These are phyloP conservation scores for Hypoxylon lienhwacheense DNA, from an alignment of 495 filamentous ascomycete species.

Conservation along the genomic window DNA sequence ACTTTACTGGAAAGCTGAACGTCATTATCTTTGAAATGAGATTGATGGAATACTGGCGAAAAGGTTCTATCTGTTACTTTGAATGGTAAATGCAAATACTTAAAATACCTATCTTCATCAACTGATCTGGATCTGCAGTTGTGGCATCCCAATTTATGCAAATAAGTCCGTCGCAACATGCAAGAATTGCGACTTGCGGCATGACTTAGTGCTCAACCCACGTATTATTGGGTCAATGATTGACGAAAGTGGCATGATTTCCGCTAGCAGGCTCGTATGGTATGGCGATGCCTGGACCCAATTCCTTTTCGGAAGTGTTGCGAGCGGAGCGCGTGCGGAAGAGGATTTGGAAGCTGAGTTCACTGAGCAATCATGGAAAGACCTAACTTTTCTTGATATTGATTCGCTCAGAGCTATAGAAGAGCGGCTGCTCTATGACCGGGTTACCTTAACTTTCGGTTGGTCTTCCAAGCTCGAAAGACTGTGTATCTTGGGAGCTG, in stretches of 20 bases:
- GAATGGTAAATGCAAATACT: constrained; percentile 55
- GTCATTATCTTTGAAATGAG: constrained; percentile 58
- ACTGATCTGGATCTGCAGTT: constrained; percentile 42
- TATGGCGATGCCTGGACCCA: constrained; percentile 55
- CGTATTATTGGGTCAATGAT: constrained; percentile 53
- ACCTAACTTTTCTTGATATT: constrained; percentile 38
- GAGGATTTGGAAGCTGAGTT: constrained; percentile 3
- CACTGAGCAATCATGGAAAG: constrained; percentile 39
- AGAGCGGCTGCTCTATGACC: constrained; percentile 51
- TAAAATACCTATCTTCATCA: constrained; percentile 1
- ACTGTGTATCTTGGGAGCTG: constrained; percentile 52
- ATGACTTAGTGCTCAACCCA: constrained; percentile 57
- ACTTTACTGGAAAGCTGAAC: constrained; percentile 62
- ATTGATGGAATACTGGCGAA: constrained; percentile 49
- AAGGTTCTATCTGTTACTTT: constrained; percentile 54
- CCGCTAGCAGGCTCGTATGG: constrained; percentile 55
- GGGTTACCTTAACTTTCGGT: constrained; percentile 58
- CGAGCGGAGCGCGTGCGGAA: not conserved
- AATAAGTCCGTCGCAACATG: constrained; percentile 52
- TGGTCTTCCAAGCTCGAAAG: constrained; percentile 52
- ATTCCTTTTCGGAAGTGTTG: constrained; percentile 48
- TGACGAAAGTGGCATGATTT: constrained; percentile 59
- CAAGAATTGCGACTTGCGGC: constrained; percentile 52
- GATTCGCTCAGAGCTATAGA: constrained; percentile 51
- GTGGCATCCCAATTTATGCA: constrained; percentile 58